Evolutionary conservation across 768 basidiomycete genomes (phyloP), one percentile per base, ranked within the genome.

Genomic region (Leccinum disarticulatum): DNA sequence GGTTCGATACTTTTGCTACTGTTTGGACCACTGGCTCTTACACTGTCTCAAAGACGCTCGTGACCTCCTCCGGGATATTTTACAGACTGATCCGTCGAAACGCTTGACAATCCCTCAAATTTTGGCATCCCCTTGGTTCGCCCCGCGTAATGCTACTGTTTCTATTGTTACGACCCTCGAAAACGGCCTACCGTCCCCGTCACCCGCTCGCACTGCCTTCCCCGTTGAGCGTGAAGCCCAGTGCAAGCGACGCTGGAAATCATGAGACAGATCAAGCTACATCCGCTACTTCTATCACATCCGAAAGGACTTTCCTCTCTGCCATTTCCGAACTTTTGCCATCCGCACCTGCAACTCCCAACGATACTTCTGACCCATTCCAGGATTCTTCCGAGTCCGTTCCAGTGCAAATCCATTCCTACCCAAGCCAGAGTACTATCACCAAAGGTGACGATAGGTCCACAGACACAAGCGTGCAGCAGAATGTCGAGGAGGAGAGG

Each of bases 61-160:
- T 48, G 86, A 90, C 68, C 77, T 99, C 28, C 84, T 98, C 57
- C 81, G 83, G 63, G 82, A 80, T 53, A 86, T 97, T 60, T 81
- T 99, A 33, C 81, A 85, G 60, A 85, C 84, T 52, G 93, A 96
- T 65, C 87, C 91, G 3, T 70, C 82, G 11, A 84, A 87, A 60
- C 89, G 96, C 10, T 77, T 87, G 33, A 83, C 85, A 11, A 93
- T 98, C 64, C 84, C 91, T 22, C 90, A 91, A 68, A 95, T 97
- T 53, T 80, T 98, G 30, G 77, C 81, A 1, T 93, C 95, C 69
- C 74, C 88, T 1, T 98, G 96, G 95, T 98, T 97, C 73, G 83
- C 79, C 17, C 67, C 77, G 52, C 69, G 68, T 43, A 22, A 51
- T 52, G 19, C 60, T 50, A 4, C 58, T 7, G 28, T 54, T 55